phyloP scores from a whole-genome alignment of 2,329 filamentous ascomycete species.

The Graphiopsis chlorocephala region DNA sequence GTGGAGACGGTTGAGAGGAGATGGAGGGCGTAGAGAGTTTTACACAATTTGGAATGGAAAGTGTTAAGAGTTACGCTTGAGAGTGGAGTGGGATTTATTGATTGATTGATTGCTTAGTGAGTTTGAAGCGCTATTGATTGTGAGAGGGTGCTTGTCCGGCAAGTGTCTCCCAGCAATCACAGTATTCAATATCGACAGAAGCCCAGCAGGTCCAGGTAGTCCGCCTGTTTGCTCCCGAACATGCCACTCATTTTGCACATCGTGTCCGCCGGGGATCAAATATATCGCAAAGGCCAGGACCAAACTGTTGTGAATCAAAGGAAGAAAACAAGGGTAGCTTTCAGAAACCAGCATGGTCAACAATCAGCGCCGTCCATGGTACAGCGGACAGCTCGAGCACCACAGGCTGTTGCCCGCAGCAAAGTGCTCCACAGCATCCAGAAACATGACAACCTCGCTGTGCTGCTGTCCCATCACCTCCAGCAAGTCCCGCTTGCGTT shows the following conservation, averaged over 20 bases:
- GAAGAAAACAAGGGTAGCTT: neutral
- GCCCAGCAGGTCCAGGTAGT: neutral
- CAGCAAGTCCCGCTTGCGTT: neutral
- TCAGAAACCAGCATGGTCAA: neutral
- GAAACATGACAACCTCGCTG: slow-evolving; percentile 1
- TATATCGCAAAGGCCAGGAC: neutral
- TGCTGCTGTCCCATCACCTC: neutral
- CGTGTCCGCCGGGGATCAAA: neutral
- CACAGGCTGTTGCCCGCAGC: slow-evolving; percentile 4
- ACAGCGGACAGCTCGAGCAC: slow-evolving; percentile 3
- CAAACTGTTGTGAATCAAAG: neutral
- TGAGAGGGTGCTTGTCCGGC: neutral
- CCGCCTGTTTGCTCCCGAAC: neutral
- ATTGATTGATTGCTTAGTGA: no score
- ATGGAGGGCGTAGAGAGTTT: neutral
- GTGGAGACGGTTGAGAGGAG: neutral
- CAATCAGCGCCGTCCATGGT: neutral
- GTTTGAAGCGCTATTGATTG: neutral
- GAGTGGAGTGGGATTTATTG: neutral
- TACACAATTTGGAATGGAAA: neutral
- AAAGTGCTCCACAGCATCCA: slow-evolving; percentile 9
- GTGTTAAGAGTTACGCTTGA: neutral
- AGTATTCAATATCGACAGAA: neutral
- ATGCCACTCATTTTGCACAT: neutral
- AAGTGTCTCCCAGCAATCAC: neutral